A percentile compares a stretch with the other conserved stretches of the same genome.
Conservation (phyloP, 1,139 yeast species). For the Pichia sp. region DNA sequence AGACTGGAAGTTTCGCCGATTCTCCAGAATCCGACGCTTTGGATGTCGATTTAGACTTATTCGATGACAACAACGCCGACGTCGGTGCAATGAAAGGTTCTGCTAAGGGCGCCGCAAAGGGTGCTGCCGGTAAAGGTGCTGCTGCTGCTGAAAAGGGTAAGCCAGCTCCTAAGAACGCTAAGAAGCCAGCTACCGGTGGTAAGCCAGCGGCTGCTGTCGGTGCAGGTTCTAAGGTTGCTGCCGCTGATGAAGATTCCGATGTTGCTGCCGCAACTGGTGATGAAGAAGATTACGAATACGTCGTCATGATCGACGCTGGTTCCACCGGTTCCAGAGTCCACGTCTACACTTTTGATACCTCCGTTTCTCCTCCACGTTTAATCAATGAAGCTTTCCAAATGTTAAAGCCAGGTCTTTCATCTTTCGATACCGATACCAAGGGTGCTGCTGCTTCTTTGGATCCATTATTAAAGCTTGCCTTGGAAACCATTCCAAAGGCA, state of each 20-base stretch:
- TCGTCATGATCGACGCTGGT: slow-evolving; percentile 96
- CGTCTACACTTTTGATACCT: slow-evolving; percentile 85
- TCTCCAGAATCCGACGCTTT: slow-evolving; percentile 1
- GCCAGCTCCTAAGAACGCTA: slow-evolving; percentile 8
- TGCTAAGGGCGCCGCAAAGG: background rate
- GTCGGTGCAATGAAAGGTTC: background rate
- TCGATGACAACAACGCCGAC: background rate
- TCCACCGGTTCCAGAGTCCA: slow-evolving; percentile 97
- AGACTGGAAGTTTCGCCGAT: slow-evolving; percentile 7
- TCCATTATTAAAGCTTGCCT: slow-evolving; percentile 71
- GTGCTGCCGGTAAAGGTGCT: slow-evolving; percentile 10
- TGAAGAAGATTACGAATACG: slow-evolving; percentile 43
- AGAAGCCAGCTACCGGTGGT: too few species aligned
- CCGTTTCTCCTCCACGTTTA: slow-evolving; percentile 77
- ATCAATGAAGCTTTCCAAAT: slow-evolving; percentile 79
- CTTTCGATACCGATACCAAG: slow-evolving; percentile 72
- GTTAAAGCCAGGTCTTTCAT: slow-evolving; percentile 91
- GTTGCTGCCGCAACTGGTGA: too few species aligned
- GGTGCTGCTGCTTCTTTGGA: slow-evolving; percentile 92
- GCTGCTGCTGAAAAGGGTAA: background rate
- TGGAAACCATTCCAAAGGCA: slow-evolving; percentile 70
- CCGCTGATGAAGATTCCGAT: too few species aligned
- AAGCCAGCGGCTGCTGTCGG: too few species aligned
- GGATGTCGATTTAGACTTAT: background rate
- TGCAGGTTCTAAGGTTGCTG: too few species aligned